Base-by-base conservation (phyloP, 441 rosid genomes). In the Adansonia madagascariensis region DNA sequence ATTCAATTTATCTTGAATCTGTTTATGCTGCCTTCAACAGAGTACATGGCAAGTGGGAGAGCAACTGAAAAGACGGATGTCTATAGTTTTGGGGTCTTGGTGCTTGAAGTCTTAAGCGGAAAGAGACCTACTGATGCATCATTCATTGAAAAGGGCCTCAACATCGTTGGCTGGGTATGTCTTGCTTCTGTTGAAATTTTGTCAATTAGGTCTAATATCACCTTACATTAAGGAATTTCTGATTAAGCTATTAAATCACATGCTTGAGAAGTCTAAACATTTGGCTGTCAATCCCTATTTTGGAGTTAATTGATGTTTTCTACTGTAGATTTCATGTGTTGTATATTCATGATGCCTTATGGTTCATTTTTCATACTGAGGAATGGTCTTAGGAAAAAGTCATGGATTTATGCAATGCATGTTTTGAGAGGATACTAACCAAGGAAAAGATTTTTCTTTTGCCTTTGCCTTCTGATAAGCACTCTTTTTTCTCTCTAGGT, bases 1-100 rank as follows among this genome's bases (percentile, higher is more conserved):
- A 24, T 57, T 69, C 50, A 11, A 18, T 78, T 31, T 61, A 50
- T 82, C 44, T 66, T 60, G 63, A 76, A 7, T 70, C 68, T 74
- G 18, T 72, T 77, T 46, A 49, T 66, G 39, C 22, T 15, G 79
- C 18, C 68, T 56, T 77, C 79, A 78, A 82, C 89, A 96, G 98
- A 96, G 79, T 96, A 94, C 75, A 94, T 94, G 99, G 97, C 88
- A 83, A 97, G 98, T 77, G 98, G 99, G 80, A 90, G 99, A 85
- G 98, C 99, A 78, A 97, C 99, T 7, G 99, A 97, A 82, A 97
- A 94, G 88, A 94, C 94, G 9, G 99, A 97, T 81, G 98, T 94
- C 27, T 97, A 94, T 75, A 94, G 99, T 81, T 97, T 97, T 65
- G 99, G 99, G 68, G 98, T 93, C 77, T 82, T 94, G 78, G 90